A percentile compares a stretch with the other conserved stretches of the same genome.
Conservation (phyloP, 306 rosid species). For the Luffa aegyptiaca region DNA sequence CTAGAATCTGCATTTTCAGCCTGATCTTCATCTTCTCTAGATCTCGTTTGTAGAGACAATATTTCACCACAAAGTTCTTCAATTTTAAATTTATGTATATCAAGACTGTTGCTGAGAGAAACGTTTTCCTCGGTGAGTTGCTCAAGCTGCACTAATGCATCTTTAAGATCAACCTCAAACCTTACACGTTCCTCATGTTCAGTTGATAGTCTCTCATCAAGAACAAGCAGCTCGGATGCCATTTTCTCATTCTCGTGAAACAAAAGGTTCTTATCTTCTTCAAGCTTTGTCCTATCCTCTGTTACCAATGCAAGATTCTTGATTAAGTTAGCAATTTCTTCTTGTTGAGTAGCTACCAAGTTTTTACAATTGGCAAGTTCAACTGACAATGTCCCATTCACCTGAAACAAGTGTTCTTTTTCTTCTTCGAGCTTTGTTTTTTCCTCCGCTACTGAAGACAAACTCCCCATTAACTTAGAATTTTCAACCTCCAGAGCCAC, state of each 20-base stretch:
- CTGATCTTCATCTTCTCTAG: conserved; percentile 27
- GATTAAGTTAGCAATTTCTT: conserved; percentile 40
- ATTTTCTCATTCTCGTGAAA: conserved; percentile 42
- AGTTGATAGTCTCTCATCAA: conserved; percentile 37
- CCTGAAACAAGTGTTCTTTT: conserved; percentile 30
- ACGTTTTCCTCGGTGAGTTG: conserved; percentile 56
- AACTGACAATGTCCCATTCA: conserved; percentile 39
- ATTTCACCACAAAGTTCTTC: conserved; percentile 30
- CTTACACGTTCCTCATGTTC: conserved; percentile 38
- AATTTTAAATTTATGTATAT: conserved; percentile 36
- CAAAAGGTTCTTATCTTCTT: conserved; percentile 41
- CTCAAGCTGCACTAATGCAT: conserved; percentile 35
- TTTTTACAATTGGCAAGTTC: conserved; percentile 45
- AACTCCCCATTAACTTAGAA: conserved; percentile 34
- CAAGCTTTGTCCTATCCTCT: conserved; percentile 40
- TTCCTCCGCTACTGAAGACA: conserved; percentile 46
- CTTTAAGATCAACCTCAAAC: conserved; percentile 45
- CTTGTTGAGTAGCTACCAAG: conserved; percentile 35
- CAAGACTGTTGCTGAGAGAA: conserved; percentile 44
- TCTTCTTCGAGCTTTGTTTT: conserved; percentile 38
- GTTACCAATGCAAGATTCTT: conserved; percentile 39
- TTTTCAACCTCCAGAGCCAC: conserved; percentile 48
- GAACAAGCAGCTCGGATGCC: conserved; percentile 35
- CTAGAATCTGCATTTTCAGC: conserved; percentile 18
- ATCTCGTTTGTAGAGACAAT: conserved; percentile 23